Conservation (phyloP, 1,284 basidiomycete genomes). For the Naganishia sp. region DNA sequence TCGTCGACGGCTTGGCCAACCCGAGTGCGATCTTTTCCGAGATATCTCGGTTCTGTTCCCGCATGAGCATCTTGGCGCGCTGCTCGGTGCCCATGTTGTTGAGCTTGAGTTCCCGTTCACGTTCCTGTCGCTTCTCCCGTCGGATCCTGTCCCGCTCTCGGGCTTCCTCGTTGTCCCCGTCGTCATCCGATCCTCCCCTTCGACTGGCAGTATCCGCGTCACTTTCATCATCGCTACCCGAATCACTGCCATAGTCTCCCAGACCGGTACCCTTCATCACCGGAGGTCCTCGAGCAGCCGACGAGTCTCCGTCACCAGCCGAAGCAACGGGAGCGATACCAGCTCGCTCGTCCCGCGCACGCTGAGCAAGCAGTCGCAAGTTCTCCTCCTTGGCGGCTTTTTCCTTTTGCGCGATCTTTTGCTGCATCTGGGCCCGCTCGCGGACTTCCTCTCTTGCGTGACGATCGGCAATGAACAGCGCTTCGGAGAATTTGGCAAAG, state of each 20-base stretch:
- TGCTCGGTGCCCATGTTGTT: conserved; percentile 98
- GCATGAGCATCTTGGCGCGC: conserved; percentile 89
- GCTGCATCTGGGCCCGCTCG: conserved; percentile 94
- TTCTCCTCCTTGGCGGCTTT: conserved; percentile 97
- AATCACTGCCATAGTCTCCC: conserved; percentile 81
- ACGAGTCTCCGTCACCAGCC: conserved; percentile 42
- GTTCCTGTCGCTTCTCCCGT: conserved; percentile 84
- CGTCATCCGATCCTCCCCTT: conserved; percentile 54
- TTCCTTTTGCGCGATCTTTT: conserved; percentile 96
- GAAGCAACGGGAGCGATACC: conserved; percentile 61
- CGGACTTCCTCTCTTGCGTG: conserved; percentile 98
- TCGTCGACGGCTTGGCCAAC: conserved; percentile 90
- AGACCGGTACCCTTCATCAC: conserved; percentile 65
- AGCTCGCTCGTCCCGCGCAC: conserved; percentile 88
- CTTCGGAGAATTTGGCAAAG: conserved; percentile 98
- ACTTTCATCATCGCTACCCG: conserved; percentile 44
- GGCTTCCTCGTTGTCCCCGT: conserved; percentile 79
- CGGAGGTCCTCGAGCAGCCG: conserved; percentile 54
- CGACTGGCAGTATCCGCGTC: conserved; percentile 53
- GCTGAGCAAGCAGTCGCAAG: conserved; percentile 86
- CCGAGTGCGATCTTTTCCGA: conserved; percentile 98
- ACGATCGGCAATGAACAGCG: conserved; percentile 92
- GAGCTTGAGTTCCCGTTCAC: conserved; percentile 97
- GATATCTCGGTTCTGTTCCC: conserved; percentile 95
- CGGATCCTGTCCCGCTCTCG: conserved; percentile 87